Percentiles rank a stretch among this genome's conserved stretches.
Conservation (phyloP, 2,329 filamentous ascomycete species). For the Simplicillium sp. region DNA sequence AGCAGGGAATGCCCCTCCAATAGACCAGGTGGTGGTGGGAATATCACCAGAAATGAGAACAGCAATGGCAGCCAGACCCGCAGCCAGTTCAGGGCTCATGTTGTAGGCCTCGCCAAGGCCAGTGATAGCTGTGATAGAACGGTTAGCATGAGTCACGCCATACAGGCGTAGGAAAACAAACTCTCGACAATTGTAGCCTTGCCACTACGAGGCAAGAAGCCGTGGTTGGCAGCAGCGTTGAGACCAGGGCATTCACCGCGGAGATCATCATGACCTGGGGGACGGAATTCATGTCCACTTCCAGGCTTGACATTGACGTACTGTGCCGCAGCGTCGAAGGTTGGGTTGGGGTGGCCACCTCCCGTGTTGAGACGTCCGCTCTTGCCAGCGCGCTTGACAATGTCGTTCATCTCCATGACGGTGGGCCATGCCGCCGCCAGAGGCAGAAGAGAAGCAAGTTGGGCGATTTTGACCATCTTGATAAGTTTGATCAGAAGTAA, state of each 20-base stretch:
- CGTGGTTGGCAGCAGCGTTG: not conserved
- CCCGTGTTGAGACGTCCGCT: not conserved
- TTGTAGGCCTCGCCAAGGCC: constrained; percentile 24
- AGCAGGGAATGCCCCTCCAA: constrained; percentile 37
- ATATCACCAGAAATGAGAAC: constrained; percentile 40
- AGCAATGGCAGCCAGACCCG: constrained; percentile 27
- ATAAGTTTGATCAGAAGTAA: not conserved
- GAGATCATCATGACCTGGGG: not conserved
- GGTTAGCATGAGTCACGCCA: not conserved
- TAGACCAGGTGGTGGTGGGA: constrained; percentile 39
- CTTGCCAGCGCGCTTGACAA: not conserved
- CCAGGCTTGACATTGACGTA: not conserved
- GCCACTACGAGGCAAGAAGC: not conserved
- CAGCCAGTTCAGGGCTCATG: constrained; percentile 35
- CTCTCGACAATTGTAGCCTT: not conserved
- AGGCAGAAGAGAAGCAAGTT: not conserved
- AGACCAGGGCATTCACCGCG: not conserved
- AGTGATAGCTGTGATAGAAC: not conserved
- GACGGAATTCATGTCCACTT: not conserved
- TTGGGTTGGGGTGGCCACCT: not conserved
- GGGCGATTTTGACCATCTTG: not conserved
- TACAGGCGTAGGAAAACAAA: not conserved
- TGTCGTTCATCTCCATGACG: not conserved
- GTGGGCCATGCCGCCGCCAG: not conserved
- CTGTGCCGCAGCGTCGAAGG: not conserved